Base-by-base conservation (phyloP, 179 eudicot species). In the Silene noctiflora region DNA sequence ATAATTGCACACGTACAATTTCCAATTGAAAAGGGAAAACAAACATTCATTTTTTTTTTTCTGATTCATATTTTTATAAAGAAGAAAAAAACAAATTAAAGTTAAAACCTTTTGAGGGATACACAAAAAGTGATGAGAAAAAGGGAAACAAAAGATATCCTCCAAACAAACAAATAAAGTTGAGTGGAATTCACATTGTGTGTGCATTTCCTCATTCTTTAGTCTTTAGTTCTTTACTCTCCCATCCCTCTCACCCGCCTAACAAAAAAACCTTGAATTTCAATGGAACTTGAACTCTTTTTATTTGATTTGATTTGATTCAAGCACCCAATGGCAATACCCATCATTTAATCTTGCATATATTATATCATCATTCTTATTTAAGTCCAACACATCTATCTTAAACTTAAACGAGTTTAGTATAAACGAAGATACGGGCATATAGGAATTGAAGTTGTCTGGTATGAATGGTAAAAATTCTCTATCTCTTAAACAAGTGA, bases 111-210 rank as follows among this genome's bases (percentile, higher is more conserved):
- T 74, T 3, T 1, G 6, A 61, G 27, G 27, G 46, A 60, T 17
- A 73, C 58, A 62, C 2, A 19, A 44, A 31, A 60, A 74, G 69
- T 69, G 75, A 76, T 48, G 25, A 62, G 51, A 72, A 78, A 78
- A 78, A 35, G 62, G 33, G 58, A 51, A 65, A 69, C 22, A 46
- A 39, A 35, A 76, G 73, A 27, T 48, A 44, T 44, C 66, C 24
- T 4, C 2, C 17, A 55, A 71, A 25, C 17, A 55, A 71, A 42
- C 69, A 64, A 46, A 67, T 33, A 48, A 65, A 42, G 25, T 22
- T 10, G 16, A 76, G 80, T 80, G 80, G 77, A 80, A 55, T 69
- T 76, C 81, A 81, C 78, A 77, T 72, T 72, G 71, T 72, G 29
- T 59, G 17, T 74, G 75, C 78, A 44, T 68, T 59, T 44, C 31